A percentile compares a stretch with the other conserved stretches of the same genome.
These are phyloP conservation scores for Cercospora brassicicola DNA, from an alignment of 2,329 filamentous ascomycete genomes.

Conservation along the genomic window DNA sequence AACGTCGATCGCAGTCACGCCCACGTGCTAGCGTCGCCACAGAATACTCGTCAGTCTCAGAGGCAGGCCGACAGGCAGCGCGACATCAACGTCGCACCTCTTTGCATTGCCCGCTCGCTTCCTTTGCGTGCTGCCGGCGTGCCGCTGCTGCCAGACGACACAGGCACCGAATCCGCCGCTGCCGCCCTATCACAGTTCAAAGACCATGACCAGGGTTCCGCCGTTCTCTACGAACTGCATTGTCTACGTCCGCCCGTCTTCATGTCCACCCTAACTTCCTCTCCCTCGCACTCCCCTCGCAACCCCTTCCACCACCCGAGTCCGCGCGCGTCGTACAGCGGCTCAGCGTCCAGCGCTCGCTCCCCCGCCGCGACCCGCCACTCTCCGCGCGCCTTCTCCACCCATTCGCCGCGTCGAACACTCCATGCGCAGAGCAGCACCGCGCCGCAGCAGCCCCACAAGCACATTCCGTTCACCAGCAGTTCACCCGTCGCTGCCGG, in stretches of 20 bases:
- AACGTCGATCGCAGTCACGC: not conserved
- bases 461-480: conserved; percentile 9
- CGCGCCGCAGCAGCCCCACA: conserved; percentile 19
- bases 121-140: not conserved
- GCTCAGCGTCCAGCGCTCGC: conserved; percentile 5
- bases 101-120: not conserved
- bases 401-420: conserved; percentile 17
- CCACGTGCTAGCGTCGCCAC: not conserved
- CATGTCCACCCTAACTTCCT: conserved; percentile 17
- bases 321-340: conserved; percentile 14
- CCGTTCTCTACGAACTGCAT: conserved; percentile 6
- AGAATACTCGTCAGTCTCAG: not conserved
- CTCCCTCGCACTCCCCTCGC: conserved; percentile 12
- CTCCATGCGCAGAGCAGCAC: conserved; percentile 24
- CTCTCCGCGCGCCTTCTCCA: conserved; percentile 12
- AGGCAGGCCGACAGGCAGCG: not conserved
- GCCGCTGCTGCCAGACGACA: not conserved
- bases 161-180: not conserved
- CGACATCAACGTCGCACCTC: not conserved
- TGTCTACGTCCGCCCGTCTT: not conserved
- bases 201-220: conserved; percentile 7
- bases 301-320: conserved; percentile 8
- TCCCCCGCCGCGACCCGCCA: conserved; percentile 13
- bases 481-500: conserved; percentile 12
- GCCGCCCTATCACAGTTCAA: conserved; percentile 3